These are phyloP conservation scores for Astrothelium subdiscretum DNA, from an alignment of 495 filamentous ascomycete species.

Conservation along the genomic window DNA sequence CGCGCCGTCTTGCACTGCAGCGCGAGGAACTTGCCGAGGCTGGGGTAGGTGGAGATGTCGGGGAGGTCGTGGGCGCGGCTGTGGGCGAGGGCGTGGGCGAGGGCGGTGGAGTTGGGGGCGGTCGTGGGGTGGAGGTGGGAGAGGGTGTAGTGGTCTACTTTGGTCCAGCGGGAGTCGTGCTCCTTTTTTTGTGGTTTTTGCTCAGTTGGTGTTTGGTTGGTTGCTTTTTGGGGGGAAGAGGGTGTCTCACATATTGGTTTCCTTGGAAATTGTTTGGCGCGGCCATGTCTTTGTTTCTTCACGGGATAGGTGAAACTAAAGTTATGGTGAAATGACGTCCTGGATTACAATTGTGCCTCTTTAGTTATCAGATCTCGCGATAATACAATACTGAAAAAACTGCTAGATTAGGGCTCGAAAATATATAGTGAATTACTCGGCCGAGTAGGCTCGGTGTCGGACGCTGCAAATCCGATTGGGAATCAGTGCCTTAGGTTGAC, in stretches of 20 bases:
- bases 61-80: constrained; percentile 16
- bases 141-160: constrained; percentile 15
- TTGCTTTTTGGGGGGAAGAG: background rate
- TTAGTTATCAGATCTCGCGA: too few relatives aligned
- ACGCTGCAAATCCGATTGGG: background rate
- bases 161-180: constrained; percentile 15
- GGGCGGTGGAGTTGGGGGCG: constrained; percentile 6
- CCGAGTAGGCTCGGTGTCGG: background rate
- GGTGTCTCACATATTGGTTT: background rate
- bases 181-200: too few relatives aligned
- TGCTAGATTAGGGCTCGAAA: too few relatives aligned
- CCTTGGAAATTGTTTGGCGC: constrained; percentile 8
- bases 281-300: background rate
- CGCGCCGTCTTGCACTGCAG: constrained; percentile 16
- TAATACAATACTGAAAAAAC: too few relatives aligned
- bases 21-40: constrained; percentile 20
- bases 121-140: constrained; percentile 7
- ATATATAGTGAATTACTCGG: background rate
- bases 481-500: too few relatives aligned
- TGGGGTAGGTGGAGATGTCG: constrained; percentile 14
- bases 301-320: background rate
- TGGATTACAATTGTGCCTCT: background rate
- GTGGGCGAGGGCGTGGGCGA: constrained; percentile 14
- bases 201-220: too few relatives aligned
- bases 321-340: background rate